These are phyloP conservation scores for Barnettozyma californica DNA, from an alignment of 805 yeast genomes.

Conservation along the genomic window DNA sequence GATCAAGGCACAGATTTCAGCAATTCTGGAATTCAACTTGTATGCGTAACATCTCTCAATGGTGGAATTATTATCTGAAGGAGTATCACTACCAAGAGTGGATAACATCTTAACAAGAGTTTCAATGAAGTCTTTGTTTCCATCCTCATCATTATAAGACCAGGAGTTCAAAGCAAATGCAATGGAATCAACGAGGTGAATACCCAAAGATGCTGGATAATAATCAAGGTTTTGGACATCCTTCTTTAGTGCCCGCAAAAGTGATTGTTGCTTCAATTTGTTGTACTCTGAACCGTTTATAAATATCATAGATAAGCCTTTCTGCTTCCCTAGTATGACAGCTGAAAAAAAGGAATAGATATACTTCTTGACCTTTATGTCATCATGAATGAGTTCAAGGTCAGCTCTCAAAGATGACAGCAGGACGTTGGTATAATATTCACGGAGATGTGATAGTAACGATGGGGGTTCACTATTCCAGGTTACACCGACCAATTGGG, in stretches of 20 bases:
- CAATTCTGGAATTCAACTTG: slow-evolving; percentile 58
- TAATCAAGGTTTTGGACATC: slow-evolving; percentile 46
- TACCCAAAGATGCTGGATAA: slow-evolving; percentile 58
- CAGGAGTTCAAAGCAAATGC: slow-evolving; percentile 73
- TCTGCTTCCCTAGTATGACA: slow-evolving; percentile 66
- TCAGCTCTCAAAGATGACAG: slow-evolving; percentile 57
- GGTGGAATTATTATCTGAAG: slow-evolving; percentile 17
- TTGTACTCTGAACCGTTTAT: slow-evolving; percentile 45
- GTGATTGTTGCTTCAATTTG: slow-evolving; percentile 30
- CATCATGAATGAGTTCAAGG: slow-evolving; percentile 51
- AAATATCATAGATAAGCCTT: slow-evolving; percentile 68
- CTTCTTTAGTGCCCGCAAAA: slow-evolving; percentile 50
- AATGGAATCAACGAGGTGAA: slow-evolving; percentile 66
- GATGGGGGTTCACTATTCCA: slow-evolving; percentile 69
- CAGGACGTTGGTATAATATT: slow-evolving; percentile 52
- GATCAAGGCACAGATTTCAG: slow-evolving; percentile 71
- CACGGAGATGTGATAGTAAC: slow-evolving; percentile 73
- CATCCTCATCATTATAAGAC: slow-evolving; percentile 55
- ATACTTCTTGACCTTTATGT: slow-evolving; percentile 45
- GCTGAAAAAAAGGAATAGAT: slow-evolving; percentile 63
- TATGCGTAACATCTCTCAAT: slow-evolving; percentile 46
- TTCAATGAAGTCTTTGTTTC: slow-evolving; percentile 30
- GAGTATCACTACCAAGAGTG: slow-evolving; percentile 8
- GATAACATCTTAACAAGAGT: slow-evolving; percentile 31
- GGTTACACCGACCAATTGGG: slow-evolving; percentile 48